Conservation (phyloP, 495 filamentous ascomycete genomes). For the Stereocaulon alpinum region DNA sequence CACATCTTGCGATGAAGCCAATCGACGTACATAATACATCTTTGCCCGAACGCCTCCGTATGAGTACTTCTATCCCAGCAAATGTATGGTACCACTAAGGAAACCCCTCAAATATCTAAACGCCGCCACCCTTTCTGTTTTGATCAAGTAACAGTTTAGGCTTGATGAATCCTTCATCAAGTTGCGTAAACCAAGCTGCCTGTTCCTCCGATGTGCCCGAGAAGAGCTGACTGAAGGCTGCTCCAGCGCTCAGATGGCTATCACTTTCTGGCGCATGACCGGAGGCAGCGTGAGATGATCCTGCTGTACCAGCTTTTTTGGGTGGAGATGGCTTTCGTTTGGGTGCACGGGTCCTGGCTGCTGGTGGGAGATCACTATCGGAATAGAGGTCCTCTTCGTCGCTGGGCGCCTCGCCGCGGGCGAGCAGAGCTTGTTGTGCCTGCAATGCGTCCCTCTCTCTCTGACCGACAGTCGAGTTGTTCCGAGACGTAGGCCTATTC, state of each 20-base stretch:
- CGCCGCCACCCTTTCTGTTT: constrained; percentile 23
- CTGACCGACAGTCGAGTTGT: constrained; percentile 31
- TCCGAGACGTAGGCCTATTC: constrained; percentile 42
- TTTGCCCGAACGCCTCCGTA: not conserved
- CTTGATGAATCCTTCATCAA: constrained; percentile 96
- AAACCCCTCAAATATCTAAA: not conserved
- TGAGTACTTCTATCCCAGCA: not conserved
- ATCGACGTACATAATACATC: not conserved
- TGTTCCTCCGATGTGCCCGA: constrained; percentile 77
- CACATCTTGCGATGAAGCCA: not conserved
- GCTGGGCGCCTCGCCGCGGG: constrained; percentile 31
- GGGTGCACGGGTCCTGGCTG: constrained; percentile 31
- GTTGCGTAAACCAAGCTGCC: constrained; percentile 78
- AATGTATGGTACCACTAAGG: not conserved
- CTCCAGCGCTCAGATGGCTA: constrained; percentile 36
- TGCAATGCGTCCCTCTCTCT: constrained; percentile 38
- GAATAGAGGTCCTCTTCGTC: constrained; percentile 43
- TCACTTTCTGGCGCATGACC: constrained; percentile 21
- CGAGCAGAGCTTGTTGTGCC: constrained; percentile 58
- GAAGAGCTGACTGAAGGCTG: constrained; percentile 64
- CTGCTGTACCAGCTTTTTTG: constrained; percentile 23
- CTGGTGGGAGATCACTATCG: constrained; percentile 44
- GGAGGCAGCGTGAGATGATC: constrained; percentile 23
- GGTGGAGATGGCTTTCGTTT: constrained; percentile 48
- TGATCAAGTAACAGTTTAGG: constrained; percentile 81